Base-by-base conservation (phyloP, 192 early-diverging fungal genomes). In the Linnemannia schmuckeri region DNA sequence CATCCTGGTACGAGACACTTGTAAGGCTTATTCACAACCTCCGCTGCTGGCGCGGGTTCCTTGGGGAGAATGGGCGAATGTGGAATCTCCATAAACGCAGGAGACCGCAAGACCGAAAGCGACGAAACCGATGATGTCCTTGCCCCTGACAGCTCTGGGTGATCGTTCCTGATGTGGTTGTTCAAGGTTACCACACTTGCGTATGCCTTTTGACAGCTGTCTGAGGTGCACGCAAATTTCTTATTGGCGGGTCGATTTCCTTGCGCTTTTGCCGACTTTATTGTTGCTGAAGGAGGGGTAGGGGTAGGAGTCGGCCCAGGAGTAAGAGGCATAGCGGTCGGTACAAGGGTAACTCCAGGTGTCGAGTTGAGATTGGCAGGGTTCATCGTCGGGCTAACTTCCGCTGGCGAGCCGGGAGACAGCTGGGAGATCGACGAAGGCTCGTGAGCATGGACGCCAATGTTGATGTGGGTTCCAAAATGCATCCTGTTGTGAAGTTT, bases 1-100 rank as follows among this genome's bases (percentile, higher is more conserved):
- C 96, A 96, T 13, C 91, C 93, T 5, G 89, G 73, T 80, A 94
- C 92, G 1, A 90, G 93, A 54, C 96, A 96, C 49, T 91, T 89
- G 80, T 93, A 96, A 13, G 96, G 95, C 68, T 90, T 95, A 17
- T 96, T 94, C 2, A 24, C 40, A 46, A 38, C 49, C 10, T 66
- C 61, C 1, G 57, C 33, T 9, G 70, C 42, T 17, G 44, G 24
- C 40, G 37, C 83, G 41, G 63, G 41, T 7, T 75, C 74, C 66
- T 52, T 69, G n/a, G 40, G 13, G 18, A 37, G 54, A 13, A 38
- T 42, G 8, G 57, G 37, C 41, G 72, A 70, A 35, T 42, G 35
- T 20, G 72, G 38, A 24, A 55, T 52, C 7, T 74, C 80, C 69
- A 69, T 69, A 18, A 73, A 72, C 7, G 42, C 72, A 17, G 30